phyloP scores from a whole-genome alignment of 345 rosid genomes.

The Lepidium aucheri region DNA sequence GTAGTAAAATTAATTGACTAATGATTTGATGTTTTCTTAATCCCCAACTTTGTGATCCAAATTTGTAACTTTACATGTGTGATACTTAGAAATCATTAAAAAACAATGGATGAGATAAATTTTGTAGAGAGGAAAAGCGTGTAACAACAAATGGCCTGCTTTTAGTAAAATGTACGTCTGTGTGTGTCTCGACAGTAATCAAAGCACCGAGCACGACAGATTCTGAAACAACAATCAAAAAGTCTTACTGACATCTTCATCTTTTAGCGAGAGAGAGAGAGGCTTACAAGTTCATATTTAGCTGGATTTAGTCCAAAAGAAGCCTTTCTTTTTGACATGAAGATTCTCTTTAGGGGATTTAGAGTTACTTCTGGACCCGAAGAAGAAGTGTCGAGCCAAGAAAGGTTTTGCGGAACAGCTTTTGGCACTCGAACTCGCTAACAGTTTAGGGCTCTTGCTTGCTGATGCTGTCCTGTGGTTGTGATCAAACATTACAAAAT shows the following conservation, averaged over 20 bases:
- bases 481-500: constrained; percentile 34
- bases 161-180: constrained; percentile 6
- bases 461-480: constrained; percentile 24
- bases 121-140: constrained; percentile 11
- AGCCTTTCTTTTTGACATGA: constrained; percentile 53
- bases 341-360: constrained; percentile 46
- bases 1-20: not conserved
- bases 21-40: not conserved
- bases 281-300: constrained; percentile 46
- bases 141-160: constrained; percentile 12
- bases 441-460: constrained; percentile 46
- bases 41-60: constrained; percentile 9
- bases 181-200: not conserved
- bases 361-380: constrained; percentile 53
- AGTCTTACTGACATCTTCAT: not conserved
- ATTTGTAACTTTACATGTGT: constrained; percentile 23
- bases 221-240: constrained; percentile 13
- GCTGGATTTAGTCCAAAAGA: constrained; percentile 86
- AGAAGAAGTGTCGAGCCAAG: constrained; percentile 67
- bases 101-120: not conserved
- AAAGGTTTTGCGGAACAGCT: constrained; percentile 50
- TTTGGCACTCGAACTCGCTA: constrained; percentile 63
- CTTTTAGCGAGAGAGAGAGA: not conserved
- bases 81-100: not conserved
- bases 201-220: not conserved